A percentile compares a stretch with the other conserved stretches of the same genome.
phyloP scores from a whole-genome alignment of 106 monocot species.

The Dendrobium huoshanense region DNA sequence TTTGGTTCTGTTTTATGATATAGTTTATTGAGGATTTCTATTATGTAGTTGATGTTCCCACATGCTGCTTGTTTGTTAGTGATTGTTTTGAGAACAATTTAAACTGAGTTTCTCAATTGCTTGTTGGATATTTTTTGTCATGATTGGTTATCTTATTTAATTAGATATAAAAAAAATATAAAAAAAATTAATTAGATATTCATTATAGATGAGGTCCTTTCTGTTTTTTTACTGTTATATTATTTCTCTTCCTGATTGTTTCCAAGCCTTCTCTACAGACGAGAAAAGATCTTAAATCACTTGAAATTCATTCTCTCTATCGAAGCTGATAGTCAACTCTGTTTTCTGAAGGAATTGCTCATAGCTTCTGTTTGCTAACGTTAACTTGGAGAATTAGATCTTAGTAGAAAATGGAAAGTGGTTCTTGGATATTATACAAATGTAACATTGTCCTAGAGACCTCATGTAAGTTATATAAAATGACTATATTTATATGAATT shows the following conservation, averaged over 20 bases:
- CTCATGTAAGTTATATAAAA: no score
- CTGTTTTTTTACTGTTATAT: neutral
- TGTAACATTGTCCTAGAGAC: no score
- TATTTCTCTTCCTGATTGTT: no score
- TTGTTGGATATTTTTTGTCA: neutral
- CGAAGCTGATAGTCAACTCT: no score
- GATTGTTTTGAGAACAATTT: neutral
- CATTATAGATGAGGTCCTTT: neutral
- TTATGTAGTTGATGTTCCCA: neutral
- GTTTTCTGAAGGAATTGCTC: no score
- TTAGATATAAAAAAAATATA: neutral
- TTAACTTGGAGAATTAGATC: no score
- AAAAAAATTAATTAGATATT: neutral
- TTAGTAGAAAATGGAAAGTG: no score
- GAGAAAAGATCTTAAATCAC: neutral
- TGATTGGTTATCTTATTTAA: neutral
- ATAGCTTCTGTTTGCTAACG: no score
- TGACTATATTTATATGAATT: no score
- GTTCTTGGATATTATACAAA: no score
- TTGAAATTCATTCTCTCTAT: neutral
- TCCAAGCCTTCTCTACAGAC: no score
- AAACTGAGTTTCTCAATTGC: neutral
- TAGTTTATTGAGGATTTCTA: neutral
- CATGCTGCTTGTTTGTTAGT: neutral
- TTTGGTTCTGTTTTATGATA: neutral